Conservation (phyloP, 2,329 filamentous ascomycete species). For the Xylaria sp. region DNA sequence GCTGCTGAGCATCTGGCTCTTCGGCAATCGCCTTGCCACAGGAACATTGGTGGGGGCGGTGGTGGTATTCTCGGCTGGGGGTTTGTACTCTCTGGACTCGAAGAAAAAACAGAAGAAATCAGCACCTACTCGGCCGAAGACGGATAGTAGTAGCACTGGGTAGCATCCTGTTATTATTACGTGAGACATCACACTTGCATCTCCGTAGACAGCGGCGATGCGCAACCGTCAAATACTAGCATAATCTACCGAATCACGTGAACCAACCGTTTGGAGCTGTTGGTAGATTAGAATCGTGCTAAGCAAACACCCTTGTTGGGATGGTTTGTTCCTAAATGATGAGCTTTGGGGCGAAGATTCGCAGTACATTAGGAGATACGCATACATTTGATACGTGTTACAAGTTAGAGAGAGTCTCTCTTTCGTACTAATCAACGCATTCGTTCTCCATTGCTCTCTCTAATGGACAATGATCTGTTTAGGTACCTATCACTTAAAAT, state of each 20-base stretch:
- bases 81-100: conserved; percentile 83
- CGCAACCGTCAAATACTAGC: background rate
- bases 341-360: background rate
- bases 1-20: conserved; percentile 90
- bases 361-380: background rate
- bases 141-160: conserved; percentile 22
- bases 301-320: background rate
- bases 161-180: conserved; percentile 19
- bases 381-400: background rate
- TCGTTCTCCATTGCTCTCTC: too few relatives aligned
- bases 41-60: conserved; percentile 84
- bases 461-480: background rate
- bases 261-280: background rate
- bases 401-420: background rate
- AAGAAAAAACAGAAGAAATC: conserved; percentile 48
- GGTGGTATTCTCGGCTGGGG: conserved; percentile 91
- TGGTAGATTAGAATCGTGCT: background rate
- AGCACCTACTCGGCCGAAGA: conserved; percentile 20
- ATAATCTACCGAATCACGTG: background rate
- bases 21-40: conserved; percentile 82
- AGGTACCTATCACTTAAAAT: background rate
- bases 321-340: background rate
- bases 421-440: background rate
- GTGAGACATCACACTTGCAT: background rate
- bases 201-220: conserved; percentile 24